These are phyloP conservation scores for Rhizopus microsporus DNA, from an alignment of 371 early-diverging fungal genomes.

Conservation along the genomic window DNA sequence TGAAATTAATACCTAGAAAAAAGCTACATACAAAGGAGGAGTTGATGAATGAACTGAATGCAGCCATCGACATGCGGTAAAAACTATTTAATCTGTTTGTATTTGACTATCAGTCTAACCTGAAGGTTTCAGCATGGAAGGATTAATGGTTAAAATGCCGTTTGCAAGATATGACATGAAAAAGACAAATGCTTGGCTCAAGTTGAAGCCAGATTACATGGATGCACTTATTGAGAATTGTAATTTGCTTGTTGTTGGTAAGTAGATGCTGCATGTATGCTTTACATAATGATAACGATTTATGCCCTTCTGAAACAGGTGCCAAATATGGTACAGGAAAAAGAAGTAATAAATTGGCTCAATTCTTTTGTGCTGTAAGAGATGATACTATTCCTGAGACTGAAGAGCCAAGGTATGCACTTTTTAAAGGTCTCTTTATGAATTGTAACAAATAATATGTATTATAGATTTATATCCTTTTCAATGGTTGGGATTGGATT, in stretches of 20 bases:
- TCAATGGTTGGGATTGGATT: conserved; percentile 74
- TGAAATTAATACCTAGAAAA: conserved; percentile 56
- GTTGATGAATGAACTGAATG: conserved; percentile 58
- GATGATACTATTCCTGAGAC: conserved; percentile 48
- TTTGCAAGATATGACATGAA: conserved; percentile 53
- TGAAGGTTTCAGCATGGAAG: conserved; percentile 46
- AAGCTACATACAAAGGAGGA: conserved; percentile 59
- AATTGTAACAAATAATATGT: conserved; percentile 1
- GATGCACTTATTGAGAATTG: conserved; percentile 67
- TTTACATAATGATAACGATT: background rate
- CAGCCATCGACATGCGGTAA: conserved; percentile 54
- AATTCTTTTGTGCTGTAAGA: conserved; percentile 69
- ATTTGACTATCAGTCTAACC: background rate
- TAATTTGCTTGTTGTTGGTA: conserved; percentile 75
- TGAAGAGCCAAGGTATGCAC: conserved; percentile 27
- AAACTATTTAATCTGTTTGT: background rate
- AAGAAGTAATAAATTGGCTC: conserved; percentile 60
- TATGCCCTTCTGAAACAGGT: conserved; percentile 19
- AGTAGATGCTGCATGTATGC: conserved; percentile 12
- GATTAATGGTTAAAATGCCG: conserved; percentile 73
- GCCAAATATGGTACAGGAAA: conserved; percentile 65
- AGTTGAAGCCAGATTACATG: conserved; percentile 78
- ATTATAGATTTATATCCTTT: conserved; percentile 56
- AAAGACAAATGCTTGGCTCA: conserved; percentile 68
- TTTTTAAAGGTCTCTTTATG: background rate